A percentile compares a stretch with the other conserved stretches of the same genome.
Evolutionary conservation across 371 early-diverging fungal species (phyloP).

Genomic region (Rhizopus microsporus): DNA sequence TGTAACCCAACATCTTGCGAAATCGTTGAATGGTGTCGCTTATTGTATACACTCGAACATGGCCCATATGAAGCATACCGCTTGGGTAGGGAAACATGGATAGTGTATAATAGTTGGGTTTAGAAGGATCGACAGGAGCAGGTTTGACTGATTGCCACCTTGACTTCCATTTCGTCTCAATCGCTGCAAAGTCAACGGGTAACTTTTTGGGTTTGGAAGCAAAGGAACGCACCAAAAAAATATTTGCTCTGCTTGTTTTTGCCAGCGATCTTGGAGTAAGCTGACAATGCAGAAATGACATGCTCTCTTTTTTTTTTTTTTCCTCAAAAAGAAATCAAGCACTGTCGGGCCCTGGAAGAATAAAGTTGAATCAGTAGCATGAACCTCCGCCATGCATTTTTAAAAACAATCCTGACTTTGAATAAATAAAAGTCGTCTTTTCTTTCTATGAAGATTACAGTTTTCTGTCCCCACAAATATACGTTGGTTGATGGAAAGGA

Average conservation of each 20-base stretch:
- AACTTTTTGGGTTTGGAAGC: constrained; percentile 5
- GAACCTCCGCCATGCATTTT: not conserved
- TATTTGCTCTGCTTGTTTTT: not conserved
- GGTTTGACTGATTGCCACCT: constrained; percentile 49
- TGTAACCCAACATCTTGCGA: constrained; percentile 71
- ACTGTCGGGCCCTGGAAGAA: not conserved
- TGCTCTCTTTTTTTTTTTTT: not conserved
- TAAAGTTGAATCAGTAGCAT: not conserved
- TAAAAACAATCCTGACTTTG: too few species aligned
- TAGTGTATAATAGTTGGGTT: constrained; percentile 76
- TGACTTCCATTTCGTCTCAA: constrained; percentile 63
- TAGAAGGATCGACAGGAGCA: constrained; percentile 11
- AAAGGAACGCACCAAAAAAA: not conserved
- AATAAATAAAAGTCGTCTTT: too few species aligned
- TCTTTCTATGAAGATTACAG: too few species aligned
- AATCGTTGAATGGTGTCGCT: constrained; percentile 85
- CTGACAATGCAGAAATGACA: constrained; percentile 2
- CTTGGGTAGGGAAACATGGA: constrained; percentile 97
- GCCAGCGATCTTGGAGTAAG: not conserved
- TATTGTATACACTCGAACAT: constrained; percentile 92
- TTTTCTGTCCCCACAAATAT: too few species aligned
- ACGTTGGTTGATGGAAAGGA: too few species aligned
- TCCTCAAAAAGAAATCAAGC: not conserved
- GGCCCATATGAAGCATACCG: constrained; percentile 93
- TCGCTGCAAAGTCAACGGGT: constrained; percentile 37